Evolutionary conservation across 352 stramenopile genomes (phyloP).

Genomic region (Phytophthora nicotianae): DNA sequence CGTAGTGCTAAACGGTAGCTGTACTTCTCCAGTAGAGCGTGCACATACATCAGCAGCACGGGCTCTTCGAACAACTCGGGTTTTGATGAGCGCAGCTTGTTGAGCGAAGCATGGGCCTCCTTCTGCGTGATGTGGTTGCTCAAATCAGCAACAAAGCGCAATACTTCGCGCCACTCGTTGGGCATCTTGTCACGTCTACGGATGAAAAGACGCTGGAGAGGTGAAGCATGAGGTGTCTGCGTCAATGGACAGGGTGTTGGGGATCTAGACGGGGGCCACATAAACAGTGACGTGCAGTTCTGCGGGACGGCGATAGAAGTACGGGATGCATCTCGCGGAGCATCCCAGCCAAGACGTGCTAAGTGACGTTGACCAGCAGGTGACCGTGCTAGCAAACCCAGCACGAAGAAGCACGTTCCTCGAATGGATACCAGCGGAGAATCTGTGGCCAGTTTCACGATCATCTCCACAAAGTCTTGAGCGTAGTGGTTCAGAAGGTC

Average conservation of each 20-base stretch:
- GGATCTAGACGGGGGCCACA: constrained; percentile 60
- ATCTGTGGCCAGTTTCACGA: constrained; percentile 86
- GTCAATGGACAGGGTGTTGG: constrained; percentile 50
- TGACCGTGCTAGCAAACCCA: constrained; percentile 78
- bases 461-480: constrained; percentile 83
- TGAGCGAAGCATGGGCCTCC: constrained; percentile 83
- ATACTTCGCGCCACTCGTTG: constrained; percentile 76
- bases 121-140: constrained; percentile 92
- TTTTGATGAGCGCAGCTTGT: constrained; percentile 80
- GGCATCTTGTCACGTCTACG: constrained; percentile 63
- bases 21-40: constrained; percentile 85
- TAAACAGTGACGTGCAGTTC: constrained; percentile 81
- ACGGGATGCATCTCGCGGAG: constrained; percentile 65
- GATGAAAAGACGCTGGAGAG: constrained; percentile 63
- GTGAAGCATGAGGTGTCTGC: constrained; percentile 57
- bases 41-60: constrained; percentile 81
- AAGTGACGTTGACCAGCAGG: constrained; percentile 64
- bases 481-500: constrained; percentile 84
- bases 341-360: constrained; percentile 79
- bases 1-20: constrained; percentile 84
- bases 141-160: constrained; percentile 80
- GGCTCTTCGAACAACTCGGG: constrained; percentile 82
- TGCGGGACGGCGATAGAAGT: constrained; percentile 83
- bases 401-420: constrained; percentile 87
- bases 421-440: constrained; percentile 84